Percentiles rank a stretch among this genome's conserved stretches.
Conservation (phyloP, 2,329 filamentous ascomycete species). For the Colletotrichum endophyticum region DNA sequence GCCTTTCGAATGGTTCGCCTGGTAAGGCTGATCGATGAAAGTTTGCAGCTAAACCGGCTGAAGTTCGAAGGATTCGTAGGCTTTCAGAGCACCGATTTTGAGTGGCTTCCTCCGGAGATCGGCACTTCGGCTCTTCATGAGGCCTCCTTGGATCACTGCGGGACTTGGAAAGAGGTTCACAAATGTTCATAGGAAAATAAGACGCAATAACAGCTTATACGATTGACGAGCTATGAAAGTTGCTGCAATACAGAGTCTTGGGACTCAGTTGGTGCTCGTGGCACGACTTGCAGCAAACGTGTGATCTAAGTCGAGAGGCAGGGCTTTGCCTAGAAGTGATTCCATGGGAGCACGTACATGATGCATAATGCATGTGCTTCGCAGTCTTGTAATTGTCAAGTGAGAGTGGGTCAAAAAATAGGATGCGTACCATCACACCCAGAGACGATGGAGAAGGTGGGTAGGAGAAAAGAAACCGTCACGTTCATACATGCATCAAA, state of each 20-base stretch:
- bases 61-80: background rate
- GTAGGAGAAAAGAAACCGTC: background rate
- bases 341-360: background rate
- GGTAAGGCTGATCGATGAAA: background rate
- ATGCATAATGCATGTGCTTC: background rate
- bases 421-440: background rate
- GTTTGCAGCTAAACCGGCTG: background rate
- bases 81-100: background rate
- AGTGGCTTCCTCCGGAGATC: background rate
- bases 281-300: background rate
- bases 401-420: background rate
- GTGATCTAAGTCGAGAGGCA: background rate
- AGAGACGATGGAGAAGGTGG: background rate
- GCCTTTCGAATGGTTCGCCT: background rate
- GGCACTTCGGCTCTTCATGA: background rate
- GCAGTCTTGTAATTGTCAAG: background rate
- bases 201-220: background rate
- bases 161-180: background rate
- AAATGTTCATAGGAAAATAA: background rate
- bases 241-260: background rate
- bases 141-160: background rate
- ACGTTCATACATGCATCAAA: background rate
- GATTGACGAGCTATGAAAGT: background rate
- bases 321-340: background rate
- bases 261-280: background rate